Base-by-base conservation (phyloP, 2,329 filamentous ascomycete genomes). In the Penicillium sp. region DNA sequence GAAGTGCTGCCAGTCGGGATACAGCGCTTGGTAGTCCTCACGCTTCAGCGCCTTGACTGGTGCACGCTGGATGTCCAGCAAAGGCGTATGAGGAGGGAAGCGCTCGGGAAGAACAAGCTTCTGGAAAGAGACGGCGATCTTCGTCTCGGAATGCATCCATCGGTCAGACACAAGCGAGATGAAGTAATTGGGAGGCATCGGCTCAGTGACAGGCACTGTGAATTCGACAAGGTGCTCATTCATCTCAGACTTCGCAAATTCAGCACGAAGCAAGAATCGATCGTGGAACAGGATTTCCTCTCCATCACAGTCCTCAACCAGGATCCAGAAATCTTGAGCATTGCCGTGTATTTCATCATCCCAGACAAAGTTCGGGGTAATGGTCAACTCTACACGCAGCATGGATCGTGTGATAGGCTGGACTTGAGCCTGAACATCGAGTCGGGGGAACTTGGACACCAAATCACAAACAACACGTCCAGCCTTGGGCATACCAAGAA, bases 131-230 rank as follows among this genome's bases (percentile, higher is more conserved):
- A 99, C 88, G 0, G 93, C 88, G 50, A 99, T 79, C 69, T 92
- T 91, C 1, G 92, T 96, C 76, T 99, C 92, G 0, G 93, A 91
- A 70, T 96, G 91, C 91, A 99, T 97, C 94, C 94, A 99, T 63
- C 94, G 83, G 72, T 99, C 94, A 3, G 93, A 97, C 18, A 97
- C 78, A 36, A 99, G 84, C 0, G 91, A 94, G 66, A 99, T 91
- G 76, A 99, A 99, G 77, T 99, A 99, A 73, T 99, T 96, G 0
- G 95, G 94, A 13, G 94, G 94, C 89, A 97, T 96, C 0, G 95
- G 95, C 64, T 99, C 94, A 0, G 91, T 92, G 62, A 99, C 96
- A 0, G 94, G 90, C 3, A 97, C 93, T 0, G 93, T 97, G 65
- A 99, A 94, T 64, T 99, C 94, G 27, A 99, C 88, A 10, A 97